Percentiles rank a stretch among this genome's conserved stretches.
phyloP scores from a whole-genome alignment of 768 basidiomycete genomes.

The Lactarius indigo region DNA sequence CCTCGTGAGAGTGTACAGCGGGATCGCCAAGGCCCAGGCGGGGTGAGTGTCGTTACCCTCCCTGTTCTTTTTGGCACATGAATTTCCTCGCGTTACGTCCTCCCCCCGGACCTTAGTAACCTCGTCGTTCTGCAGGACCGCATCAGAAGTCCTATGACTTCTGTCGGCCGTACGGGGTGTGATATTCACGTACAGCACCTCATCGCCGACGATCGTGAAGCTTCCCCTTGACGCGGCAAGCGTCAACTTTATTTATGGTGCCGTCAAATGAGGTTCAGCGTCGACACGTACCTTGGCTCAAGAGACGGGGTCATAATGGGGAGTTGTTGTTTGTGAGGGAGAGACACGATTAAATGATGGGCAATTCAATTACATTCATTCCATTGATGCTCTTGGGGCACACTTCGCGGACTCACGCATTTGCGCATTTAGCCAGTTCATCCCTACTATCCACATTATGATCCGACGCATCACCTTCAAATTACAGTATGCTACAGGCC shows the following conservation, averaged over 20 bases:
- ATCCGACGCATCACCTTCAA: background rate
- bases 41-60: background rate
- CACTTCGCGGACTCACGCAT: background rate
- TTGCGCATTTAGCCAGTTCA: background rate
- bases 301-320: background rate
- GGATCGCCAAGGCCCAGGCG: constrained; percentile 50
- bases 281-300: background rate
- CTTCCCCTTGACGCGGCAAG: constrained; percentile 32
- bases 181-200: constrained; percentile 35
- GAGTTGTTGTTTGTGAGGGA: background rate
- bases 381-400: background rate
- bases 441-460: background rate
- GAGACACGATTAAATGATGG: background rate
- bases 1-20: constrained; percentile 46
- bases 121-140: constrained; percentile 33
- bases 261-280: background rate
- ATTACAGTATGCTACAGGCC: background rate
- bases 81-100: no score
- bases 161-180: constrained; percentile 38
- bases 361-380: background rate
- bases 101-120: background rate
- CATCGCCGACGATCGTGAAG: constrained; percentile 40
- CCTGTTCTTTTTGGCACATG: background rate
- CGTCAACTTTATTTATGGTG: background rate
- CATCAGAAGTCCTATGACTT: constrained; percentile 33